A percentile compares a stretch with the other conserved stretches of the same genome.
Conservation (phyloP, 2,329 filamentous ascomycete species). For the Ceratocystis lukuohia region DNA sequence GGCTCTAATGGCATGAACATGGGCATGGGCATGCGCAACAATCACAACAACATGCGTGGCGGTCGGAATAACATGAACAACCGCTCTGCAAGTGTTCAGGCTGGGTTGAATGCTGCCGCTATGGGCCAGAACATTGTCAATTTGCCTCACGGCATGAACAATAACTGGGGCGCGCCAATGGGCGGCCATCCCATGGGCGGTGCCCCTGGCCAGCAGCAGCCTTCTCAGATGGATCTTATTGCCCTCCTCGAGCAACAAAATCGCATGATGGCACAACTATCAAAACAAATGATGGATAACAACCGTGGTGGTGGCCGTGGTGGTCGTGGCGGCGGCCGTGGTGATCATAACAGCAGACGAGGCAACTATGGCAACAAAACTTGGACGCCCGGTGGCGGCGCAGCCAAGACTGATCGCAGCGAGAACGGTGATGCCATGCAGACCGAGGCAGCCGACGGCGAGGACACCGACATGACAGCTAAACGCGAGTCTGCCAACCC, state of each 20-base stretch:
- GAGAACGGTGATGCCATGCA: conserved; percentile 28
- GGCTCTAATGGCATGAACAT: conserved; percentile 16
- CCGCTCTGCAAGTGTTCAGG: conserved; percentile 37
- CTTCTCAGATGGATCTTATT: conserved; percentile 44
- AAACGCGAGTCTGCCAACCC: conserved; percentile 41
- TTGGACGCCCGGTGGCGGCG: conserved; percentile 23
- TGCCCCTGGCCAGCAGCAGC: conserved; percentile 26
- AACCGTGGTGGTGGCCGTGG: conserved; percentile 31
- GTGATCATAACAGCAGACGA: conserved; percentile 41
- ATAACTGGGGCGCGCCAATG: conserved; percentile 27
- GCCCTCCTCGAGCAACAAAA: conserved; percentile 81
- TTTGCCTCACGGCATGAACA: conserved; percentile 27
- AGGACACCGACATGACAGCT: conserved; percentile 51
- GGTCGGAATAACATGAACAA: conserved; percentile 33
- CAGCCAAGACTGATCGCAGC: conserved; percentile 14
- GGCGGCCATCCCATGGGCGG: conserved; percentile 10
- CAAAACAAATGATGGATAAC: conserved; percentile 41
- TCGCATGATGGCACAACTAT: conserved; percentile 68
- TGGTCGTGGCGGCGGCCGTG: conserved; percentile 48
- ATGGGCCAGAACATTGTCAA: conserved; percentile 31
- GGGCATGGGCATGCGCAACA: conserved; percentile 22
- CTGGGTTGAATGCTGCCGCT: conserved; percentile 31
- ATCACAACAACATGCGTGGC: conserved; percentile 14
- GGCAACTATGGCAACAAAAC: conserved; percentile 31
- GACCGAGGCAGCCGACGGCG: conserved; percentile 28